Percentiles rank a stretch among this genome's conserved stretches.
phyloP scores from a whole-genome alignment of 1,139 yeast genomes.

The Candida sp. region DNA sequence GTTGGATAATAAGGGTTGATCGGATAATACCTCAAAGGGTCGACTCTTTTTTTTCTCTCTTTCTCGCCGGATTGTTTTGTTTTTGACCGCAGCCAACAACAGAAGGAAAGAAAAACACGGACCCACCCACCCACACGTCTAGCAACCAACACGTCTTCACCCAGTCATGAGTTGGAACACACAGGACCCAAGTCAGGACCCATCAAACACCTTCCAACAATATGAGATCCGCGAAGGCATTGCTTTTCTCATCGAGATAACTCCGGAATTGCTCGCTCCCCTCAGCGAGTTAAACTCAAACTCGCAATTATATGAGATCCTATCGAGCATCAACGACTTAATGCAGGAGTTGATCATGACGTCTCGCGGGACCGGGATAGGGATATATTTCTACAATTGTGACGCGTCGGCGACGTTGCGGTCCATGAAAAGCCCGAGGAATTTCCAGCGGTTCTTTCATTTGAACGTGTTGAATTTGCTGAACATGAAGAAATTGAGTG shows the following conservation, averaged over 20 bases:
- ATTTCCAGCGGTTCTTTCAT: conserved; percentile 33
- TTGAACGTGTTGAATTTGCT: conserved; percentile 40
- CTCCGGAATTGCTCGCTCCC: conserved; percentile 50
- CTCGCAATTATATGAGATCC: conserved; percentile 53
- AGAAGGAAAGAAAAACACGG: no score
- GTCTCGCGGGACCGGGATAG: conserved; percentile 67
- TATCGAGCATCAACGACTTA: conserved; percentile 56
- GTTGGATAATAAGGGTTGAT: background rate
- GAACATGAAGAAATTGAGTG: conserved; percentile 44
- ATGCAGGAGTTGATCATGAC: conserved; percentile 63
- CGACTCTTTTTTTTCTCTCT: no score
- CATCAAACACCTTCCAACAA: conserved; percentile 26
- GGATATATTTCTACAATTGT: conserved; percentile 65
- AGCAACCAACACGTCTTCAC: no score
- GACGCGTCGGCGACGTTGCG: conserved; percentile 18
- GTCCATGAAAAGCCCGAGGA: conserved; percentile 7
- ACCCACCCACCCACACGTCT: conserved; percentile 2
- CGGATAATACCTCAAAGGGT: background rate
- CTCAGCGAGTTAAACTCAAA: conserved; percentile 35
- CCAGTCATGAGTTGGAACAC: conserved; percentile 4
- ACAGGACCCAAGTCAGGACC: conserved; percentile 13
- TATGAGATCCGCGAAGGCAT: conserved; percentile 68
- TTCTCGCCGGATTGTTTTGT: no score
- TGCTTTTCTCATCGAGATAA: conserved; percentile 62
- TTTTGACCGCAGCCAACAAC: no score